Conservation (phyloP, 495 filamentous ascomycete species). For the Daldinia concentrica region DNA sequence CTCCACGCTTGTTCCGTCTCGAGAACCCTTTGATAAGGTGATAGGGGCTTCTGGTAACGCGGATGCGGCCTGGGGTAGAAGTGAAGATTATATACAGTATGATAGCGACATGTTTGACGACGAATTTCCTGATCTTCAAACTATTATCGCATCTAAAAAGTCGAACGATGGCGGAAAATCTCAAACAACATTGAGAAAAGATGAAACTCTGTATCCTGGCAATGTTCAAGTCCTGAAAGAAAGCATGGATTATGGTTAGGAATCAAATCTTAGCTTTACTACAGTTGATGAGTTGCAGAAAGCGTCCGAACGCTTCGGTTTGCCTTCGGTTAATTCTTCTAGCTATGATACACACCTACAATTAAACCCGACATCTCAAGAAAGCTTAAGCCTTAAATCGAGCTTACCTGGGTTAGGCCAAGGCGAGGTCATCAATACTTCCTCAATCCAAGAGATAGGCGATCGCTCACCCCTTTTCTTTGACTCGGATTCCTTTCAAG, state of each 20-base stretch:
- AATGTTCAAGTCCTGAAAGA: slow-evolving; percentile 41
- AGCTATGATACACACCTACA: neutral
- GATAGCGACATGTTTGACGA: slow-evolving; percentile 35
- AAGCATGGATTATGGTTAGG: slow-evolving; percentile 45
- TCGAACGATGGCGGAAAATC: slow-evolving; percentile 43
- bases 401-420: too few species aligned
- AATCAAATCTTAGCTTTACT: slow-evolving; percentile 46
- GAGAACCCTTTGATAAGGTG: neutral
- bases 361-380: neutral
- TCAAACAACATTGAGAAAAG: slow-evolving; percentile 43
- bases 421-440: too few species aligned
- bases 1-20: neutral
- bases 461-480: slow-evolving; percentile 20
- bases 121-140: slow-evolving; percentile 43
- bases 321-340: slow-evolving; percentile 20
- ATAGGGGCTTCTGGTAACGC: neutral
- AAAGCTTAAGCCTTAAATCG: neutral
- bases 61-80: neutral
- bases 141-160: slow-evolving; percentile 26
- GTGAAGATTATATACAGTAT: neutral
- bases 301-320: slow-evolving; percentile 33
- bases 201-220: slow-evolving; percentile 43
- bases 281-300: slow-evolving; percentile 47
- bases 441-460: neutral
- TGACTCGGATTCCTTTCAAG: slow-evolving; percentile 19